A percentile compares a stretch with the other conserved stretches of the same genome.
phyloP scores from a whole-genome alignment of 352 stramenopile genomes.

The Globisporangium heterothallicum region DNA sequence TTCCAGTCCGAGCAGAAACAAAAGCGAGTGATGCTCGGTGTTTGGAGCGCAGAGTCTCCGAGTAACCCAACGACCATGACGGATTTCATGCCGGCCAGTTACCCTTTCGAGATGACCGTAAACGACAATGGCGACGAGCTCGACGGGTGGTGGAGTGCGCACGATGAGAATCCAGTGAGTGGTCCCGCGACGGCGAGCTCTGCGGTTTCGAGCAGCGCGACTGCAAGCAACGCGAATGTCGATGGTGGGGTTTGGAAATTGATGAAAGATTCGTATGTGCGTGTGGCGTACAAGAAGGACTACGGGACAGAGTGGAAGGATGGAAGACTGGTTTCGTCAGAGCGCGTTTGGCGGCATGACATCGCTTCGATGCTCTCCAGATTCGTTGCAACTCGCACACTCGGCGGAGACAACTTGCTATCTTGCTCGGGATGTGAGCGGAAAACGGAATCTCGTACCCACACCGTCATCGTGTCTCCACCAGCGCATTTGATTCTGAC shows the following conservation, averaged over 20 bases:
- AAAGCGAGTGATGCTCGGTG: constrained; percentile 41
- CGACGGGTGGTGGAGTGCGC: constrained; percentile 73
- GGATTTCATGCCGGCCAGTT: constrained; percentile 58
- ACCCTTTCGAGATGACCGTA: constrained; percentile 59
- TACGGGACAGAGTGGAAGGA: constrained; percentile 86
- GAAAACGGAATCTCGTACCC: constrained; percentile 77
- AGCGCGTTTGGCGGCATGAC: constrained; percentile 81
- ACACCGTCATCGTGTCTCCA: constrained; percentile 78
- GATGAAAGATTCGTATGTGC: constrained; percentile 81
- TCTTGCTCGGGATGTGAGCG: constrained; percentile 60
- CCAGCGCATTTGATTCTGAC: constrained; percentile 83
- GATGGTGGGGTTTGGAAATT: constrained; percentile 48
- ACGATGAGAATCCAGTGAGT: constrained; percentile 24
- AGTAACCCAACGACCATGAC: constrained; percentile 40
- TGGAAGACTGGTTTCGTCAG: constrained; percentile 67
- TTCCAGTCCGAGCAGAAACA: constrained; percentile 27
- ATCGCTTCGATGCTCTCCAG: constrained; percentile 78
- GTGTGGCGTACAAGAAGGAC: constrained; percentile 87
- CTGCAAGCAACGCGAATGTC: not conserved
- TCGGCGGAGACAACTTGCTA: constrained; percentile 78
- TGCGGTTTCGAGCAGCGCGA: not conserved
- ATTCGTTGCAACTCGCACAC: constrained; percentile 71
- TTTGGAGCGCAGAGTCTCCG: constrained; percentile 53
- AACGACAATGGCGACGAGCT: constrained; percentile 49
- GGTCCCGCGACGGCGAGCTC: constrained; percentile 2